These are phyloP conservation scores for Microcos paniculata DNA, from an alignment of 345 rosid genomes.

Conservation along the genomic window DNA sequence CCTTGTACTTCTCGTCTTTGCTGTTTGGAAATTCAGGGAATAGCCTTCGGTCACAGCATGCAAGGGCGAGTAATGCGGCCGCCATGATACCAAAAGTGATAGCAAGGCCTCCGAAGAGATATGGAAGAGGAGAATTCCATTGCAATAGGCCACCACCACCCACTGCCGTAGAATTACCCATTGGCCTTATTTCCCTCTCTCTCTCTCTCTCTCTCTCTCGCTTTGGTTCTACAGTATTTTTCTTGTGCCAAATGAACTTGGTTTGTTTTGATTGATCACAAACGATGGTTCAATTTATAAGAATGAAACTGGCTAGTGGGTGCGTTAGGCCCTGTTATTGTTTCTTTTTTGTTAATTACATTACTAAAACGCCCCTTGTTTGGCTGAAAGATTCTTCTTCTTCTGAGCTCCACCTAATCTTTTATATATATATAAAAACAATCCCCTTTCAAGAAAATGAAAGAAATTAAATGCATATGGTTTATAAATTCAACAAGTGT, in stretches of 20 bases:
- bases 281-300: background rate
- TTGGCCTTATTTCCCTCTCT: background rate
- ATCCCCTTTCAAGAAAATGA: too few species aligned
- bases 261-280: background rate
- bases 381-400: background rate
- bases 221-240: background rate
- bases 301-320: background rate
- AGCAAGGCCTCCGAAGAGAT: conserved; percentile 34
- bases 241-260: background rate
- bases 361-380: background rate
- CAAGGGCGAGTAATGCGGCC: conserved; percentile 27
- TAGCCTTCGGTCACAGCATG: conserved; percentile 16
- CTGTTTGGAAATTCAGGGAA: background rate
- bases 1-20: conserved; percentile 12
- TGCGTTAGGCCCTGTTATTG: background rate
- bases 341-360: background rate
- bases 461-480: too few species aligned
- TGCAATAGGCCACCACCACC: background rate
- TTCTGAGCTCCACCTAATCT: background rate
- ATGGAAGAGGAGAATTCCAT: conserved; percentile 37
- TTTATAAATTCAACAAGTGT: too few species aligned
- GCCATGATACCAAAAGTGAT: conserved; percentile 21
- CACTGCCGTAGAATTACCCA: background rate
- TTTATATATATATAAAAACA: too few species aligned
- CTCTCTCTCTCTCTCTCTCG: background rate